Conservation (phyloP, 1,284 basidiomycete species). For the Trichosporon sp. region DNA sequence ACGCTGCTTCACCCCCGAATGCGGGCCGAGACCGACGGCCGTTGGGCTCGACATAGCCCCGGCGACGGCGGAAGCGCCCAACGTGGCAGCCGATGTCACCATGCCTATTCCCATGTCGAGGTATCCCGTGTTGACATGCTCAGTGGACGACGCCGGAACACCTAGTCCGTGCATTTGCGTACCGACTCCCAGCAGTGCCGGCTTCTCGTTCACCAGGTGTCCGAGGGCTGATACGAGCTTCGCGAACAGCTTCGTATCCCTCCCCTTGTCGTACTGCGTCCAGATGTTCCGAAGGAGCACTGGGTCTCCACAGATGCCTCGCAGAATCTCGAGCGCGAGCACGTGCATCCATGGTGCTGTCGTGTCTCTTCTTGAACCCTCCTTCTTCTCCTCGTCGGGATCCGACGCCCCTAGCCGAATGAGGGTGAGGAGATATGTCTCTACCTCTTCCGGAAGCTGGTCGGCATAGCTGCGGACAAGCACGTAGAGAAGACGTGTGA, state of each 20-base stretch:
- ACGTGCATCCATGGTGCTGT: conserved; percentile 78
- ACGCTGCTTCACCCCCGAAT: conserved; percentile 76
- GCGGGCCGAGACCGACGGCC: conserved; percentile 58
- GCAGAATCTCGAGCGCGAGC: conserved; percentile 82
- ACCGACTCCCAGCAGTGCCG: conserved; percentile 69
- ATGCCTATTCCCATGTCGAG: conserved; percentile 71
- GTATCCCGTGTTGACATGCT: conserved; percentile 35
- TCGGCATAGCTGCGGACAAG: conserved; percentile 84
- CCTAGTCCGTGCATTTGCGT: conserved; percentile 74
- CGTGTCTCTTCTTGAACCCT: conserved; percentile 20
- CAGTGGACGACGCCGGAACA: conserved; percentile 44
- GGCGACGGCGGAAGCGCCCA: conserved; percentile 66
- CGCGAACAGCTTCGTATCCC: conserved; percentile 62
- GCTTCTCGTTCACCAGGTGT: conserved; percentile 78
- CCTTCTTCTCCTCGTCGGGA: conserved; percentile 33
- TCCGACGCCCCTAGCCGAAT: conserved; percentile 74
- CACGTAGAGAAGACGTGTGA: conserved; percentile 86
- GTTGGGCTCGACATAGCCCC: conserved; percentile 61
- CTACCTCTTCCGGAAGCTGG: conserved; percentile 71
- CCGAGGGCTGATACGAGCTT: conserved; percentile 76
- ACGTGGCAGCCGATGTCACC: conserved; percentile 73
- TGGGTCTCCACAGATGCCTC: conserved; percentile 78
- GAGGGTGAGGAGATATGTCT: conserved; percentile 75
- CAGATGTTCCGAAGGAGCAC: conserved; percentile 74
- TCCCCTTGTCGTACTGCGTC: conserved; percentile 66